A percentile compares a stretch with the other conserved stretches of the same genome.
phyloP scores from a whole-genome alignment of 129 eudicot genomes.

The Artemisia tridentata region DNA sequence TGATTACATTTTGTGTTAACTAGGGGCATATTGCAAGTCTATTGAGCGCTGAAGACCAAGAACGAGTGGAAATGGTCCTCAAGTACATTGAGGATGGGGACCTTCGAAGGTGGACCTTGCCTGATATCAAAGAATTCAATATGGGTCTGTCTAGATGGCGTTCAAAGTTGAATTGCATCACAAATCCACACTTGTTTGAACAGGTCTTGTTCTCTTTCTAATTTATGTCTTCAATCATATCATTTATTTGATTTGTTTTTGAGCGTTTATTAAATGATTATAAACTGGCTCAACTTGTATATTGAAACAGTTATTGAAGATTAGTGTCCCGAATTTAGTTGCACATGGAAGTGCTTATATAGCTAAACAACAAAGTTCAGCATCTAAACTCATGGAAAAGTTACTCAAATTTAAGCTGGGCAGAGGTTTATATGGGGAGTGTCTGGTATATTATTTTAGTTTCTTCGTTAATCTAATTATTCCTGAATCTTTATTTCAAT shows the following conservation, averaged over 20 bases:
- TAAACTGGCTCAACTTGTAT: slow-evolving; percentile 13
- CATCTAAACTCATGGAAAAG: slow-evolving; percentile 53
- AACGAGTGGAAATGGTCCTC: slow-evolving; percentile 63
- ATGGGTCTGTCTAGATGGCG: slow-evolving; percentile 67
- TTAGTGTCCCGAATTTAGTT: slow-evolving; percentile 46
- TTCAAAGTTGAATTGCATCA: slow-evolving; percentile 76
- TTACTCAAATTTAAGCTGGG: slow-evolving; percentile 65
- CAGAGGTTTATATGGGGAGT: slow-evolving; percentile 83
- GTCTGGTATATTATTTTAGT: slow-evolving; percentile 52
- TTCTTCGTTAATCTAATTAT: slow-evolving; percentile 8
- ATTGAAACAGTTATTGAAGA: slow-evolving; percentile 56
- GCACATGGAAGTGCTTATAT: slow-evolving; percentile 50
- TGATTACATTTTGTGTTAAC: slow-evolving; percentile 12
- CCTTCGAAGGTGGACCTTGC: slow-evolving; percentile 52
- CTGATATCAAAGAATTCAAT: slow-evolving; percentile 61
- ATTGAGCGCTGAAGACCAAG: slow-evolving; percentile 43
- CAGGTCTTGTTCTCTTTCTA: slow-evolving; percentile 46
- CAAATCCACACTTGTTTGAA: slow-evolving; percentile 62
- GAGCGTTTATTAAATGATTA: neutral
- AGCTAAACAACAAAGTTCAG: slow-evolving; percentile 42
- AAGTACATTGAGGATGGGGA: slow-evolving; percentile 74
- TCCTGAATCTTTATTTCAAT: neutral
- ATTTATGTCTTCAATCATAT: slow-evolving; percentile 2
- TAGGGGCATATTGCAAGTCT: slow-evolving; percentile 44
- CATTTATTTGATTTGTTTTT: neutral